Evolutionary conservation across 371 early-diverging fungal species (phyloP), one percentile per base, ranked within the genome.

Genomic region (Mortierella sp.): DNA sequence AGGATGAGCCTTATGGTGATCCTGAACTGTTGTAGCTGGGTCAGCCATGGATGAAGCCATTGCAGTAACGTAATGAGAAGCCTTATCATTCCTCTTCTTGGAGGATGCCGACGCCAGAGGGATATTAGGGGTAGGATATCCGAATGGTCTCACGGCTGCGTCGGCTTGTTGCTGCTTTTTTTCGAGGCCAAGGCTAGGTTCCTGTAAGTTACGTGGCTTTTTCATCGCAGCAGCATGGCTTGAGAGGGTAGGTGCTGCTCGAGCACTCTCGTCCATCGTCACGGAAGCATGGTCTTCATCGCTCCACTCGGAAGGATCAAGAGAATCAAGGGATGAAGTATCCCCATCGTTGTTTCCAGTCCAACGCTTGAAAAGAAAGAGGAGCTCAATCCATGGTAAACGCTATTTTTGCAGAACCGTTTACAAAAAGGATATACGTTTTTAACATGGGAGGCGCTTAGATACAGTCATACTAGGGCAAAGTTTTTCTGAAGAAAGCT

Each of bases 321-420:
- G 34, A 10, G 7, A 10, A 10, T 10, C 34, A 34, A 34, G 34
- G 10, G 34, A 34, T 34, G 34, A 34, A 34, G 34, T 7, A 34
- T 34, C 34, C 34, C 10, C n/a, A n/a, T n/a, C n/a, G n/a, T n/a
- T n/a, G n/a, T n/a, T n/a, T n/a, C n/a, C 34, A 34, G 34, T 34
- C 10, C 7, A 10, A 10, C 10, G 34, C 34, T 34, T 34, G 34
- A 42, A 30, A 51, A 51, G 5, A 51, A 30, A 2, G 8, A 12
- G 31, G 28, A 24, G 16, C 31, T 51, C 51, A 51, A 30, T 28
- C 51, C 51, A 51, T 30, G 31, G 31, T 51, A 51, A 4, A 30
- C 51, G n/a, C 51, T 51, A 51, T n/a, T n/a, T n/a, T n/a, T n/a
- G n/a, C n/a, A n/a, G n/a, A n/a, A n/a, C n/a, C n/a, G n/a, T n/a